phyloP scores from a whole-genome alignment of 257 asterid genomes.

The Coffea eugenioides region DNA sequence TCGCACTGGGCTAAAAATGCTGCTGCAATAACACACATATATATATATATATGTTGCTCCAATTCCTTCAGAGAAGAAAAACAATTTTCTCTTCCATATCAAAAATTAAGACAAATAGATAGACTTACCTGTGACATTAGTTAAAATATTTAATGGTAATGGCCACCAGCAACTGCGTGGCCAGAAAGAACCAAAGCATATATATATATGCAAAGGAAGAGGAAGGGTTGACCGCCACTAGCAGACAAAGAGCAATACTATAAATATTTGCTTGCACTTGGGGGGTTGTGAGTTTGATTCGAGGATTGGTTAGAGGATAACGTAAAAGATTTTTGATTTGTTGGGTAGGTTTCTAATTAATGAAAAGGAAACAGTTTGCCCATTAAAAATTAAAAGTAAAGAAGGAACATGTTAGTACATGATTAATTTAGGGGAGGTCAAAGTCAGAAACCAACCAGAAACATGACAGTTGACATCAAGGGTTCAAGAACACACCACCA shows the following conservation, averaged over 20 bases:
- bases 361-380: slow-evolving; percentile 15
- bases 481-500: background rate
- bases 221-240: slow-evolving; percentile 47
- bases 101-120: no score
- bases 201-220: slow-evolving; percentile 1
- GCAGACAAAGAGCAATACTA: slow-evolving; percentile 20
- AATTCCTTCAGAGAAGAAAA: no score
- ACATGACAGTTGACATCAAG: background rate
- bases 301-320: slow-evolving; percentile 11
- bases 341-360: slow-evolving; percentile 46
- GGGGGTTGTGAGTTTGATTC: background rate
- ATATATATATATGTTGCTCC: no score
- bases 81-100: background rate
- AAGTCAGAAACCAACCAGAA: background rate
- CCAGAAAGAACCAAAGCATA: background rate
- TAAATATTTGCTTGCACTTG: no score
- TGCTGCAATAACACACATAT: no score
- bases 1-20: no score
- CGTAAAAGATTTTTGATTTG: slow-evolving; percentile 8
- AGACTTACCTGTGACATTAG: no score
- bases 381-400: background rate
- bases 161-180: no score
- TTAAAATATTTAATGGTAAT: no score
- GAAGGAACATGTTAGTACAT: background rate
- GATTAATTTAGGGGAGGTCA: slow-evolving; percentile 1